phyloP scores from a whole-genome alignment of 2,329 filamentous ascomycete genomes.

The Xylariaceae sp. region DNA sequence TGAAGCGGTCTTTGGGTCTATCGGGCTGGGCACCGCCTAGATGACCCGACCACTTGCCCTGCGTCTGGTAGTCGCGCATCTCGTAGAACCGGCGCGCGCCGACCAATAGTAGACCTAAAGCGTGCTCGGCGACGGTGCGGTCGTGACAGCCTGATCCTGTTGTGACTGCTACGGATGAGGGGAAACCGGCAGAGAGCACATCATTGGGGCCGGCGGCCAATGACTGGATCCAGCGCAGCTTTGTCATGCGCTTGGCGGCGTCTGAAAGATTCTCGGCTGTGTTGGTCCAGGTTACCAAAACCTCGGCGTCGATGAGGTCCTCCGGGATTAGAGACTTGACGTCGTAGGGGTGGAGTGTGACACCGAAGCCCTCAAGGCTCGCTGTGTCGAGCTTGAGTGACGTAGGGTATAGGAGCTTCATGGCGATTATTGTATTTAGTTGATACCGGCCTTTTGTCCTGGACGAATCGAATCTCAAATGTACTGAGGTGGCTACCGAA shows the following conservation, averaged over 20 bases:
- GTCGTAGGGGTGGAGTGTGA: constrained; percentile 57
- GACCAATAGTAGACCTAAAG: constrained; percentile 53
- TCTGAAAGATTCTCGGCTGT: constrained; percentile 54
- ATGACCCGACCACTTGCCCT: constrained; percentile 55
- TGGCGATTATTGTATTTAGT: too few species aligned
- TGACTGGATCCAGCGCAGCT: constrained; percentile 62
- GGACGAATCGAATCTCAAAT: too few species aligned
- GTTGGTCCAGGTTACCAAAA: constrained; percentile 62
- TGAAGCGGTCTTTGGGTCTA: constrained; percentile 53
- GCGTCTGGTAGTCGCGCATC: constrained; percentile 59
- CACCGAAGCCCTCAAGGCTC: constrained; percentile 55
- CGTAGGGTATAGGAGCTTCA: constrained; percentile 66
- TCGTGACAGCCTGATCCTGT: constrained; percentile 63
- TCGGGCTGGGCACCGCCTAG: constrained; percentile 59
- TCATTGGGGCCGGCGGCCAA: constrained; percentile 65
- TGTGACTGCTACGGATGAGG: constrained; percentile 46
- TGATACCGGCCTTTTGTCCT: too few species aligned
- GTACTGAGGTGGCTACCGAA: too few species aligned
- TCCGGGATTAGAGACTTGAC: constrained; percentile 53
- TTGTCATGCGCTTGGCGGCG: constrained; percentile 50
- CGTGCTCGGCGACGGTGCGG: constrained; percentile 61
- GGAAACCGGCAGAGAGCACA: constrained; percentile 58
- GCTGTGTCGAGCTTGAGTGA: constrained; percentile 54
- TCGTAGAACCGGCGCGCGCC: constrained; percentile 56
- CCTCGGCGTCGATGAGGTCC: constrained; percentile 54